These are phyloP conservation scores for Sarocladiaceae sp. DNA, from an alignment of 2,329 filamentous ascomycete species.

Conservation along the genomic window DNA sequence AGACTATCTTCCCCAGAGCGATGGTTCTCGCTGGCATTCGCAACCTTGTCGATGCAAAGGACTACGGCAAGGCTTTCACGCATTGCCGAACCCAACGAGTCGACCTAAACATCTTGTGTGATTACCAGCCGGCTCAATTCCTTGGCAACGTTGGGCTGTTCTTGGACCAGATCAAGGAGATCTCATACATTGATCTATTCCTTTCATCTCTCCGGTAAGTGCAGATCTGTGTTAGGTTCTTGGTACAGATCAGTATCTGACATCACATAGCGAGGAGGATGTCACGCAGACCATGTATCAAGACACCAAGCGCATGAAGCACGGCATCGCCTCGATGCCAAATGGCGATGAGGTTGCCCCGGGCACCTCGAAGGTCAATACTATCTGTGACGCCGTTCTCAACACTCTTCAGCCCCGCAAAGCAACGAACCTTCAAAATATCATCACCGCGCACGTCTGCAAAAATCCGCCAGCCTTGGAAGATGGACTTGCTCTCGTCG, in stretches of 20 bases:
- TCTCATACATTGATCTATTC: slow-evolving; percentile 83
- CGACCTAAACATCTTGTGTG: slow-evolving; percentile 95
- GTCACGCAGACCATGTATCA: slow-evolving; percentile 91
- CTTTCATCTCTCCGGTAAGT: slow-evolving; percentile 73
- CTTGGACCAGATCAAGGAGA: slow-evolving; percentile 74
- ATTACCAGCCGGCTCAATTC: slow-evolving; percentile 85
- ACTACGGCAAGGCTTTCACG: slow-evolving; percentile 78
- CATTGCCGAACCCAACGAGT: slow-evolving; percentile 89
- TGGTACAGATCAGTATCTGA: slow-evolving; percentile 19
- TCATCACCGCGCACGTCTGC: slow-evolving; percentile 91
- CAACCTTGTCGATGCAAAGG: slow-evolving; percentile 67
- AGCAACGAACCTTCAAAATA: slow-evolving; percentile 71
- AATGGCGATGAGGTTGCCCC: background rate
- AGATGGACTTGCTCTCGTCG: slow-evolving; percentile 73
- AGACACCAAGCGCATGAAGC: slow-evolving; percentile 58
- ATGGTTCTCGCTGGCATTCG: slow-evolving; percentile 89
- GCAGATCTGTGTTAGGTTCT: background rate
- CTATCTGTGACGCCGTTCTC: slow-evolving; percentile 80
- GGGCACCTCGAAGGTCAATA: slow-evolving; percentile 65
- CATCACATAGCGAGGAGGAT: slow-evolving; percentile 65
- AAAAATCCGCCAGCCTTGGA: slow-evolving; percentile 87
- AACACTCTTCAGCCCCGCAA: slow-evolving; percentile 56
- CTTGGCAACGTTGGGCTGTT: slow-evolving; percentile 69
- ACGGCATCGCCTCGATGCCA: slow-evolving; percentile 11
- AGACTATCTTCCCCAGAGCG: slow-evolving; percentile 89